These are phyloP conservation scores for Rhizopogon vinicolor DNA, from an alignment of 768 basidiomycete species.

Conservation along the genomic window DNA sequence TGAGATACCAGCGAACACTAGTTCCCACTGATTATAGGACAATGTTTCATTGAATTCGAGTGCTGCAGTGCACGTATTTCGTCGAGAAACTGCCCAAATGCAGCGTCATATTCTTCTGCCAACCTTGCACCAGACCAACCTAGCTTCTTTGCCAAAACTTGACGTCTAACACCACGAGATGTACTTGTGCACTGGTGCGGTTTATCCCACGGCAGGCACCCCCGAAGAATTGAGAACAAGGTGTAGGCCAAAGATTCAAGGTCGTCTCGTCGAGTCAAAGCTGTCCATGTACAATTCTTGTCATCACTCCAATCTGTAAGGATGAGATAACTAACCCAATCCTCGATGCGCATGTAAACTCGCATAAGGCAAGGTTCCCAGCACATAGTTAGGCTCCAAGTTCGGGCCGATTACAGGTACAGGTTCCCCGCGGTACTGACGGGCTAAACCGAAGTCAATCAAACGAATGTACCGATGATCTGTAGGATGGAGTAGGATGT, in stretches of 20 bases:
- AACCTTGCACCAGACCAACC: not conserved
- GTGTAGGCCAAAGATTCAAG: not conserved
- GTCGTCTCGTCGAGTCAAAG: not conserved
- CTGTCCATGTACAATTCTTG: not conserved
- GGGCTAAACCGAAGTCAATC: slow-evolving; percentile 30
- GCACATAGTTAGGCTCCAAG: slow-evolving; percentile 11
- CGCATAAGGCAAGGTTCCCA: slow-evolving; percentile 28
- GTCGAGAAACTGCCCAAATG: not conserved
- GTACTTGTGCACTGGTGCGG: not conserved
- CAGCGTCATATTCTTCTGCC: not conserved
- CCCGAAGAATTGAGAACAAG: not conserved
- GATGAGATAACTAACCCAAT: not conserved
- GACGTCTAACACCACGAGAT: not conserved
- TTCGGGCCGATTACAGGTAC: slow-evolving; percentile 16
- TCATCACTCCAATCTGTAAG: not conserved
- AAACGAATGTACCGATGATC: slow-evolving; percentile 22
- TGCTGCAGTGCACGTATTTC: not conserved
- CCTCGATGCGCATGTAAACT: slow-evolving; percentile 26
- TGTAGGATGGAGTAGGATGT: slow-evolving; percentile 24
- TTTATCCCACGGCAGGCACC: not conserved
- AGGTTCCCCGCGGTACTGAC: not conserved
- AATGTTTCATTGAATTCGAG: not conserved
- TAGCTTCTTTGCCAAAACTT: not conserved
- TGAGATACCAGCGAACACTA: not conserved
- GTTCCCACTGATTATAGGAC: not conserved